Conservation (phyloP, 768 basidiomycete genomes). For the Amanita rimosa region DNA sequence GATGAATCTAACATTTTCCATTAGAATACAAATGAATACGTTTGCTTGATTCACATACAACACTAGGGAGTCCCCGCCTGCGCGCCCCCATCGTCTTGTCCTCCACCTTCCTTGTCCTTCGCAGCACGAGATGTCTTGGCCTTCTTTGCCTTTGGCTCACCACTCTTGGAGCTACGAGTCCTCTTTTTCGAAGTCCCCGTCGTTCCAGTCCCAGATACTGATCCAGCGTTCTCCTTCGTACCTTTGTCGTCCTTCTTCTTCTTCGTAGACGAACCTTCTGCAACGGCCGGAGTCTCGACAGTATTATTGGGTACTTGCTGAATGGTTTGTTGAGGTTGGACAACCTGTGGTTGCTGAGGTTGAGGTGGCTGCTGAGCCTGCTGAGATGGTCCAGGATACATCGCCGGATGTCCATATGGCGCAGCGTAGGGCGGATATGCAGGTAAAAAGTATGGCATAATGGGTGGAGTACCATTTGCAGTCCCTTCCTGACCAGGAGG, state of each 20-base stretch:
- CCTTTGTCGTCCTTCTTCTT: constrained; percentile 14
- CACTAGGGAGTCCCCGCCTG: background rate
- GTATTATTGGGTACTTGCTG: background rate
- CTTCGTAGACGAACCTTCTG: background rate
- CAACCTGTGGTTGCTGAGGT: constrained; percentile 12
- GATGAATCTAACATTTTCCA: no score
- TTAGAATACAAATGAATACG: background rate
- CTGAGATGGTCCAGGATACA: constrained; percentile 16
- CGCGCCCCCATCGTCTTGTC: constrained; percentile 1
- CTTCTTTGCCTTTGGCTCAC: constrained; percentile 22
- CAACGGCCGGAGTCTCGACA: background rate
- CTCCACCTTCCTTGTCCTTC: constrained; percentile 12
- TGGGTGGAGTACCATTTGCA: constrained; percentile 22
- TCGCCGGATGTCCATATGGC: constrained; percentile 20
- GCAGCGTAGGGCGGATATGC: constrained; percentile 24
- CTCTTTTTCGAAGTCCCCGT: constrained; percentile 16
- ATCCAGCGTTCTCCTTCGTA: constrained; percentile 4
- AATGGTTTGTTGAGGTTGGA: constrained; percentile 3
- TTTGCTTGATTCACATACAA: background rate
- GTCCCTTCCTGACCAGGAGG: constrained; percentile 18
- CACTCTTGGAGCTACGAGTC: constrained; percentile 16
- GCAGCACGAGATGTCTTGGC: constrained; percentile 11
- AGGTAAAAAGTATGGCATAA: constrained; percentile 30
- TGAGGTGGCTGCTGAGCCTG: constrained; percentile 10
- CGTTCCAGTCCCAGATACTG: constrained; percentile 7